Conservation (phyloP, 192 early-diverging fungal species). For the Coemansia reversa region DNA sequence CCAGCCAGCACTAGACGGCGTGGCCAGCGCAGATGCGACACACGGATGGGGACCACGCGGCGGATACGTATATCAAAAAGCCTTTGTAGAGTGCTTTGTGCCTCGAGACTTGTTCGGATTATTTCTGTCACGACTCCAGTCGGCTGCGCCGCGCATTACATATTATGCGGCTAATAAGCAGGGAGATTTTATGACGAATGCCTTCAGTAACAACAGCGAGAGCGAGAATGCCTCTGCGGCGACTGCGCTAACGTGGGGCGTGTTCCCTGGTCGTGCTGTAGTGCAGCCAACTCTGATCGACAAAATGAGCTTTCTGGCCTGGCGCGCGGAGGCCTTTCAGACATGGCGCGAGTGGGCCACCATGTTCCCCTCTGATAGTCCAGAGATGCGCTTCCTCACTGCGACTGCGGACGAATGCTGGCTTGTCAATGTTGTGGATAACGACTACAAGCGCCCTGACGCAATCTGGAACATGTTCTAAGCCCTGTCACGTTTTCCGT, state of each 20-base stretch:
- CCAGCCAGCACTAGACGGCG: slow-evolving; percentile 95
- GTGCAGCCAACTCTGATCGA: slow-evolving; percentile 98
- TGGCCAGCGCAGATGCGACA: slow-evolving; percentile 64
- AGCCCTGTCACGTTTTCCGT: no score
- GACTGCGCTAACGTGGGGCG: slow-evolving; percentile 95
- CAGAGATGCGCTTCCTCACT: slow-evolving; percentile 59
- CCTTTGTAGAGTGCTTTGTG: slow-evolving; percentile 96
- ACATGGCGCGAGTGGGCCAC: slow-evolving; percentile 89
- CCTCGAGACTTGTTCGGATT: slow-evolving; percentile 62
- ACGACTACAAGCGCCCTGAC: slow-evolving; percentile 76
- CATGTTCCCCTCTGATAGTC: slow-evolving; percentile 61
- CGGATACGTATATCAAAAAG: slow-evolving; percentile 97
- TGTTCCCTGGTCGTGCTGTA: slow-evolving; percentile 95
- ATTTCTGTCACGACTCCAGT: slow-evolving; percentile 71
- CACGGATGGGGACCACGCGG: slow-evolving; percentile 97
- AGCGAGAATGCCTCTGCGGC: slow-evolving; percentile 7
- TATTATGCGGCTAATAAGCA: slow-evolving; percentile 86
- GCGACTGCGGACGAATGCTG: slow-evolving; percentile 74
- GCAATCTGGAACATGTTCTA: slow-evolving; percentile 48
- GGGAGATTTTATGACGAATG: slow-evolving; percentile 72
- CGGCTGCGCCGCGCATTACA: slow-evolving; percentile 67
- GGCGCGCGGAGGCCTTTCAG: slow-evolving; percentile 95
- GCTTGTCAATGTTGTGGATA: slow-evolving; percentile 93
- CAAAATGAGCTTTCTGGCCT: slow-evolving; percentile 84
- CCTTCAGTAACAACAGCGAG: slow-evolving; percentile 6